Base-by-base conservation (phyloP, 2,329 filamentous ascomycete genomes). In the Xylaria sp. region DNA sequence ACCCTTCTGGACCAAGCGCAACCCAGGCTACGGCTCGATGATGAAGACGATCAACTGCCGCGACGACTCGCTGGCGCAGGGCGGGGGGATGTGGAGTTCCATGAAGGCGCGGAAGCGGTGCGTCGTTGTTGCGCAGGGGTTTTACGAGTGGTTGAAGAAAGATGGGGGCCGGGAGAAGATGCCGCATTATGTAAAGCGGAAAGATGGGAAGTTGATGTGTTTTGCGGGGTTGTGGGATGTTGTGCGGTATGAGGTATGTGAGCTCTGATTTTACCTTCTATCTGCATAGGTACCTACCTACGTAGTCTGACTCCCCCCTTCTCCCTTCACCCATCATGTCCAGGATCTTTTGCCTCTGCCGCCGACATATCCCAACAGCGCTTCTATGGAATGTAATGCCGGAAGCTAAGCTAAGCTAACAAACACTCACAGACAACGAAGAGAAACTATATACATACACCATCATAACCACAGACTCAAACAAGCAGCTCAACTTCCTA, bases 41-140 rank as follows among this genome's bases (percentile, higher is more conserved):
- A 84, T 96, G 82, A 92, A 90, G 73, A 97, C 93, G 0, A 98
- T 98, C 77, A 98, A 99, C 78, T 98, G 94, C 75, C 89, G 94
- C 2, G 92, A 94, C 72, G 94, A 98, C 77, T 95, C 92, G 0
- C 80, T 98, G 19, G 82, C 86, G 5, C 85, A 89, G 9, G 84
- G 89, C 8, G 86, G 88, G 4, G 93, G 94, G 11, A 91, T 98
- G 88, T 98, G 95, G 95, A 90, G 86, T 43, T 87, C 86, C 0
- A 96, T 98, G 91, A 97, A 97, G 79, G 87, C 89, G 64, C 87
- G 85, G 69, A 97, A 97, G 78, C 84, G 95, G 31, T 98, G 95
- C 75, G 82, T 98, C 21, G 87, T 98, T 9, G 74, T 97, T 5
- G 93, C 92, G 9, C 90, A 97, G 76, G 95, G 95, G 1, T 99